phyloP scores from a whole-genome alignment of 2,329 filamentous ascomycete species.

The Colletotrichum chrysophilum region DNA sequence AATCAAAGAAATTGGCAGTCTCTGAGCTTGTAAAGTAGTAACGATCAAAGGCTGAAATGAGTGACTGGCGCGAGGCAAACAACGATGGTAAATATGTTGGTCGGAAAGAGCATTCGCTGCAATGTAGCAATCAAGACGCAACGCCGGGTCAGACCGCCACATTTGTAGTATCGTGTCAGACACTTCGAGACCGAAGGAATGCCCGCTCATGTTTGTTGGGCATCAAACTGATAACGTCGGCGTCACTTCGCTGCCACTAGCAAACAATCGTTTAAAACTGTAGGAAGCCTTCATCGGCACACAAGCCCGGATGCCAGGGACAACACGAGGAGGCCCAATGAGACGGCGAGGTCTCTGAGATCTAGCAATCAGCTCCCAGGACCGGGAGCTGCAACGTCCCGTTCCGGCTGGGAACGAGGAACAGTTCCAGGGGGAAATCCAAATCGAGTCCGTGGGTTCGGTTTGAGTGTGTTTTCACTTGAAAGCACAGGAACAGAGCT shows the following conservation, averaged over 20 bases:
- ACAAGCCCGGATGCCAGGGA: not conserved
- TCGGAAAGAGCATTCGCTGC: not conserved
- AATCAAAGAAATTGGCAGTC: not conserved
- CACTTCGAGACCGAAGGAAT: not conserved
- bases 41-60: not conserved
- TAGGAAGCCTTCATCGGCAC: not conserved
- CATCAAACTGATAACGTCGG: conserved; percentile 1
- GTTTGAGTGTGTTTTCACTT: not conserved
- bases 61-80: not conserved
- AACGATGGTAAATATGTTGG: not conserved
- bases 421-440: not conserved
- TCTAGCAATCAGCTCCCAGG: not conserved
- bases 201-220: not conserved
- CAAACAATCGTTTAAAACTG: not conserved
- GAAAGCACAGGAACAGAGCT: not conserved
- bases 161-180: conserved; percentile 10
- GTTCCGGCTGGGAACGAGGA: conserved; percentile 6
- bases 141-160: not conserved
- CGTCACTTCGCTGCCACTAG: conserved; percentile 6
- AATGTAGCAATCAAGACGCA: not conserved
- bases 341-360: not conserved
- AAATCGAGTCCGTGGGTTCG: not conserved
- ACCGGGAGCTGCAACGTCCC: conserved; percentile 5
- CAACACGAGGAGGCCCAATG: not conserved
- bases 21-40: not conserved